phyloP scores from a whole-genome alignment of 331 rosid species.

The Rhamnella rubrinervis region DNA sequence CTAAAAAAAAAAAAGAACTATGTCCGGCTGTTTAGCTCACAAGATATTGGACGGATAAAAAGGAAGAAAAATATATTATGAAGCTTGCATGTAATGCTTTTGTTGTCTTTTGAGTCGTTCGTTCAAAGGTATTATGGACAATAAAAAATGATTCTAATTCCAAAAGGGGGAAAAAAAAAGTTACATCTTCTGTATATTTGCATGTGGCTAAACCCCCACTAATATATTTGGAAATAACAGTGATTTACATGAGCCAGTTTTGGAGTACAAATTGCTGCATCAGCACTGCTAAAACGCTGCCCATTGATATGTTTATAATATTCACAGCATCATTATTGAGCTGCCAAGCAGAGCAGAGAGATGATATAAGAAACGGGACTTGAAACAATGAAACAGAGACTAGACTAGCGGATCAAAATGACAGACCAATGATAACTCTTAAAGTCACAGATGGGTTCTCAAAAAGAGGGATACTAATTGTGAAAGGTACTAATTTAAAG shows the following conservation, averaged over 20 bases:
- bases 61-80: too few species aligned
- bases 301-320: constrained; percentile 85
- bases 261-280: constrained; percentile 70
- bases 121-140: too few species aligned
- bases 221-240: neutral
- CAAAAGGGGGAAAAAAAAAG: too few species aligned
- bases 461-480: neutral
- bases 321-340: constrained; percentile 89
- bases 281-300: constrained; percentile 76
- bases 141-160: too few species aligned
- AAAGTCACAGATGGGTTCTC: neutral
- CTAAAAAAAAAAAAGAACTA: too few species aligned
- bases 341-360: constrained; percentile 45
- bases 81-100: too few species aligned
- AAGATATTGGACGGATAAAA: too few species aligned
- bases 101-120: too few species aligned
- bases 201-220: too few species aligned
- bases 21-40: too few species aligned
- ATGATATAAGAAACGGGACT: constrained; percentile 12
- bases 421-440: neutral
- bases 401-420: constrained; percentile 10
- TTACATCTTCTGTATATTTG: too few species aligned
- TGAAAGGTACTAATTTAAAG: too few species aligned
- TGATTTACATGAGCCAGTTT: constrained; percentile 31
- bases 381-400: constrained; percentile 5